Conservation (phyloP, 164 flowering plant species). For the Aristolochia contorta region DNA sequence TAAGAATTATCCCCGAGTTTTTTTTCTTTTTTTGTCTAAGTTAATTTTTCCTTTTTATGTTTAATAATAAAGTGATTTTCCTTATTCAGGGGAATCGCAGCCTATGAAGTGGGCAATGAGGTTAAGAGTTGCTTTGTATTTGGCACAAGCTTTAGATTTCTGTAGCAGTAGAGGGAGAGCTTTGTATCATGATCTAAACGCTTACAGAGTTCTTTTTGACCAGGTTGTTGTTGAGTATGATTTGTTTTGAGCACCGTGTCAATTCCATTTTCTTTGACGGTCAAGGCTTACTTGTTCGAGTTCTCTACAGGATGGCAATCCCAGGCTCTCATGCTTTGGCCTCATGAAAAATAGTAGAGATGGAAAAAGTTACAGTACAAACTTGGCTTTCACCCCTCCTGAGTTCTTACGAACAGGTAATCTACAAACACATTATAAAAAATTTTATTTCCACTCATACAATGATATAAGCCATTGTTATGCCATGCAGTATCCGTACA, state of each 20-base stretch:
- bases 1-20: not conserved
- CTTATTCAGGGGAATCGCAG: slow-evolving; percentile 14
- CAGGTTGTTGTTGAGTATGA: slow-evolving; percentile 6
- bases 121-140: slow-evolving; percentile 15
- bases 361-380: slow-evolving; percentile 19
- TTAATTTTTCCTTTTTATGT: not conserved
- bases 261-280: not conserved
- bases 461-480: too few species aligned
- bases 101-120: slow-evolving; percentile 22
- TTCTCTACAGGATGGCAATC: slow-evolving; percentile 13
- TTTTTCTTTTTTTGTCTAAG: not conserved
- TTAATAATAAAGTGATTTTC: not conserved
- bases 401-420: slow-evolving; percentile 16
- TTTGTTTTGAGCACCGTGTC: not conserved
- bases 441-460: too few species aligned
- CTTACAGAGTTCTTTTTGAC: slow-evolving; percentile 18
- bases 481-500: too few species aligned
- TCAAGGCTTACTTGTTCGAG: slow-evolving; percentile 1
- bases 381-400: slow-evolving; percentile 18
- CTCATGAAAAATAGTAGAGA: slow-evolving; percentile 18
- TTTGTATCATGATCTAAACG: slow-evolving; percentile 19
- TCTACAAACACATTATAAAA: too few species aligned
- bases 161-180: slow-evolving; percentile 18
- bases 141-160: slow-evolving; percentile 19
- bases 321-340: slow-evolving; percentile 19